Base-by-base conservation (phyloP, 495 filamentous ascomycete genomes). In the Terfezia claveryi region DNA sequence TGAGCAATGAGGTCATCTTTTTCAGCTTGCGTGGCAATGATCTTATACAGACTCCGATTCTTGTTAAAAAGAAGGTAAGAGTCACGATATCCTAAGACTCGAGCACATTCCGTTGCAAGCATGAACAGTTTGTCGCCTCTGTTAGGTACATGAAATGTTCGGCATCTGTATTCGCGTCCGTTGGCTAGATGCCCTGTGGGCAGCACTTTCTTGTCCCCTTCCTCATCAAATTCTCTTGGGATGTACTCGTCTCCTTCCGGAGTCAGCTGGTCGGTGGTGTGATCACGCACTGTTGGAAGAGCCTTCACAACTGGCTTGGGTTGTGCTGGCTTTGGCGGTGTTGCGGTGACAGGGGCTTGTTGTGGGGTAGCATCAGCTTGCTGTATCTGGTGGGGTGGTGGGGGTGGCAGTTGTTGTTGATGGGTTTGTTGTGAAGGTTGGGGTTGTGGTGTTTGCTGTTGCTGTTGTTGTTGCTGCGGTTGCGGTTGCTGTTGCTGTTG, bases 41-140 rank as follows among this genome's bases (percentile, higher is more conserved):
- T 99, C 72, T 96, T 99, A 74, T 80, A 89, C 17, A 99, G 74
- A 1, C 92, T 96, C 56, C 88, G 73, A 63, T 99, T 99, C 70
- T 99, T 99, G 76, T 99, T 99, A 73, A 99, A 99, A 12, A 99
- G 72, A 50, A 99, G 70, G 67, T 99, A 99, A 14, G 92, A 99
- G 67, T 99, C 91, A 55, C 91, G 79, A 66, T 99, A 99, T 27
- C 85, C 85, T 27, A 99, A 72, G 7, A 95, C 89, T 52, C 91
- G 76, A 10, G 92, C 91, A 66, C 92, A 99, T 70, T 99, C 91
- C 38, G 91, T 99, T 49, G 91, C 91, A 46, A 96, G 77, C 91
- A 99, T 99, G 67, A 96, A 99, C 10, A 95, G 73, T 68, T 99
- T 99, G 51, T 85, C 80, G 2, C 84, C 85, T 54, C 92, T 76